Evolutionary conservation across 202 grass and related monocot species (phyloP).

Genomic region (Setaria viridis): DNA sequence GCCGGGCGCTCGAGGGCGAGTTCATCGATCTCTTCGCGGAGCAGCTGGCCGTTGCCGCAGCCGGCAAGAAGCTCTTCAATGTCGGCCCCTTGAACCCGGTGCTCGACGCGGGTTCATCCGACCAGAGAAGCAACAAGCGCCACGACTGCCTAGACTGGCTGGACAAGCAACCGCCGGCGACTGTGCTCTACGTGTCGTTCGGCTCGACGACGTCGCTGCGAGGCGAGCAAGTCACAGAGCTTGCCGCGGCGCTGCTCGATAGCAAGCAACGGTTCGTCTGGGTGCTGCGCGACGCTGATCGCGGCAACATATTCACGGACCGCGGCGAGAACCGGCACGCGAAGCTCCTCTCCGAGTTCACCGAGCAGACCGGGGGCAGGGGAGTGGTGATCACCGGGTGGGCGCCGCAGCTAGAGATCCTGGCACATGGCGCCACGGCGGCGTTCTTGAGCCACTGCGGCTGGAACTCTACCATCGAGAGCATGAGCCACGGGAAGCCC

Average conservation of each 20-base stretch:
- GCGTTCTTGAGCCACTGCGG: constrained; percentile 88
- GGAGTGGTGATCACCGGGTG: constrained; percentile 59
- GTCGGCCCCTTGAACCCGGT: constrained; percentile 1
- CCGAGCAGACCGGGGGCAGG: neutral
- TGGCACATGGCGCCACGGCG: constrained; percentile 55
- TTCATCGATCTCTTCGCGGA: constrained; percentile 25
- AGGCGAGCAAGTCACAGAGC: constrained; percentile 27
- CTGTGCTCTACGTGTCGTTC: constrained; percentile 65
- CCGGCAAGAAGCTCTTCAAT: constrained; percentile 34
- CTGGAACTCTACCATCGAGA: constrained; percentile 85
- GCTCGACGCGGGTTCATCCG: neutral
- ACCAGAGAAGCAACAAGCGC: neutral
- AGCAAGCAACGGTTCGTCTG: neutral
- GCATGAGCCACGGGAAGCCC: constrained; percentile 60
- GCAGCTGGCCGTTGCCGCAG: neutral
- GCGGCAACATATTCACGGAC: neutral
- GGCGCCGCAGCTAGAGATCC: constrained; percentile 78
- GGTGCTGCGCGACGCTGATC: neutral
- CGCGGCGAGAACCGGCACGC: neutral
- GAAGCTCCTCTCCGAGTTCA: constrained; percentile 38
- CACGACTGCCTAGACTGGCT: constrained; percentile 58
- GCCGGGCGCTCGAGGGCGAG: constrained; percentile 35
- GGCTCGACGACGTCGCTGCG: constrained; percentile 44
- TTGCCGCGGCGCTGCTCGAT: neutral
- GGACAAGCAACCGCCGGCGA: constrained; percentile 45